These are phyloP conservation scores for Carex arenaria DNA, from an alignment of 202 grass and related monocot species.

Conservation along the genomic window DNA sequence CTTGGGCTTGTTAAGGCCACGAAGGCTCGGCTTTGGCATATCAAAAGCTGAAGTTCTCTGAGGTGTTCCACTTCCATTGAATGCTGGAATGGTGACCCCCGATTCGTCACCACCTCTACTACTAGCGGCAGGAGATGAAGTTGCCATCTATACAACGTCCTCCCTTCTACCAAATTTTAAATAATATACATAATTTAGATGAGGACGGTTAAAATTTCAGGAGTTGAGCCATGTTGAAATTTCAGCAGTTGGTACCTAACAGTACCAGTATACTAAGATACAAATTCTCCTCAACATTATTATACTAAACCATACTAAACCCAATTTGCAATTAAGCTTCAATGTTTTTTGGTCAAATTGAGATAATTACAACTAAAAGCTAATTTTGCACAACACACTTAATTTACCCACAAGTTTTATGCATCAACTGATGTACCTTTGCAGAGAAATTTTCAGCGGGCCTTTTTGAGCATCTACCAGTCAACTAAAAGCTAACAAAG, in stretches of 20 bases:
- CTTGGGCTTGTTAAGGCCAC: conserved; percentile 95
- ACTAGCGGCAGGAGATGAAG: conserved; percentile 40
- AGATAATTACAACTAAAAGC: not conserved
- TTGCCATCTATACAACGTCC: conserved; percentile 23
- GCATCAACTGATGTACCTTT: not conserved
- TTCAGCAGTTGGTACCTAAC: too few relatives aligned
- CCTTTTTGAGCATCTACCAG: too few relatives aligned
- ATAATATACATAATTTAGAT: not conserved
- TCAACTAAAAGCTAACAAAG: too few relatives aligned
- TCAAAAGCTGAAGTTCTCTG: conserved; percentile 58
- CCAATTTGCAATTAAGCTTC: not conserved
- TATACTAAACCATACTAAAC: not conserved
- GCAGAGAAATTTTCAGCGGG: too few relatives aligned
- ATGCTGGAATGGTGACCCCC: conserved; percentile 8
- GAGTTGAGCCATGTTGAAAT: too few relatives aligned
- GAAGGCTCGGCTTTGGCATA: conserved; percentile 65
- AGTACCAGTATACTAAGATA: too few relatives aligned
- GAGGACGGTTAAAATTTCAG: not conserved
- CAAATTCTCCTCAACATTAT: not conserved
- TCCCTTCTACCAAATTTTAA: not conserved
- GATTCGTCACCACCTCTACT: conserved; percentile 41
- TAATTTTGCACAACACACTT: not conserved
- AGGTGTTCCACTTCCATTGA: conserved; percentile 57
- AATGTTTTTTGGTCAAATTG: not conserved
- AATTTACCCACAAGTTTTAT: not conserved